Conservation (phyloP, 2,329 filamentous ascomycete species). For the Penicillium paneum region DNA sequence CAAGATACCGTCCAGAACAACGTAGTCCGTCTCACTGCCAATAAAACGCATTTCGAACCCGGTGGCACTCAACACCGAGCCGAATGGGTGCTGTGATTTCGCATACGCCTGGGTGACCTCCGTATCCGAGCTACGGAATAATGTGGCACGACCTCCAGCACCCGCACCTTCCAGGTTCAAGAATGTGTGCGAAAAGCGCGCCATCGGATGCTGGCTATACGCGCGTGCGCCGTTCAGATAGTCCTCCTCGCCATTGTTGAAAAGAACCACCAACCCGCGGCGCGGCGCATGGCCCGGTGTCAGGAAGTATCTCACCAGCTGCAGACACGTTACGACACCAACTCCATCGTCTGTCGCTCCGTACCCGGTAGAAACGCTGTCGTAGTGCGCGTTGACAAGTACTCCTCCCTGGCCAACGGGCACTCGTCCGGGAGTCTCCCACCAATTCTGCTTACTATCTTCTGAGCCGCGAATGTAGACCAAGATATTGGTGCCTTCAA, state of each 20-base stretch:
- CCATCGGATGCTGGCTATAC: conserved; percentile 78
- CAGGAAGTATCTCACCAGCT: conserved; percentile 84
- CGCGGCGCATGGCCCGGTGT: conserved; percentile 67
- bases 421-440: conserved; percentile 53
- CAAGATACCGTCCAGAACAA: conserved; percentile 71
- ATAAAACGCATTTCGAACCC: conserved; percentile 78
- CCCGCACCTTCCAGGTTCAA: conserved; percentile 94
- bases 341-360: conserved; percentile 94
- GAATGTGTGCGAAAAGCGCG: conserved; percentile 79
- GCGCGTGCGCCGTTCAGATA: conserved; percentile 81
- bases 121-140: conserved; percentile 85
- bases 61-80: conserved; percentile 76
- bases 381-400: conserved; percentile 91
- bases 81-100: conserved; percentile 71
- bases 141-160: conserved; percentile 78
- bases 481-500: conserved; percentile 88
- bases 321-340: conserved; percentile 79
- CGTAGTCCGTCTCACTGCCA: conserved; percentile 84
- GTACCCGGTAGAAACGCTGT: conserved; percentile 86
- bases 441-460: conserved; percentile 72
- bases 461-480: conserved; percentile 83
- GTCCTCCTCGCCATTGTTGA: conserved; percentile 97
- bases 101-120: conserved; percentile 80
- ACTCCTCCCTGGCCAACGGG: conserved; percentile 68
- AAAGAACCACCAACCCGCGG: conserved; percentile 74